Evolutionary conservation across 345 rosid species (phyloP).

Genomic region (Corchorus olitorius): DNA sequence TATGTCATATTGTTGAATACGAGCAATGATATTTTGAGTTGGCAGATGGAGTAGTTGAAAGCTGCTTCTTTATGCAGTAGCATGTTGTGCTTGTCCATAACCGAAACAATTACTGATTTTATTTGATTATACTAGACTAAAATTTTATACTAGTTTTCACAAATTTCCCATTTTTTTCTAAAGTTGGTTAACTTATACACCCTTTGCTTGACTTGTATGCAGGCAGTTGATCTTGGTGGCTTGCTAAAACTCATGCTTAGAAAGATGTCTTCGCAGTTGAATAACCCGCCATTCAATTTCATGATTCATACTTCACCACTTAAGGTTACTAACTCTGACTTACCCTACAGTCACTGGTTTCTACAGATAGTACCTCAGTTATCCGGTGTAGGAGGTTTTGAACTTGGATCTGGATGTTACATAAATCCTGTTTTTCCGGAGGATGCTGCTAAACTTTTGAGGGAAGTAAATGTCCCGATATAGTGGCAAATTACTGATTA

Average conservation of each 20-base stretch:
- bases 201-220: conserved; percentile 22
- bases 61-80: neutral
- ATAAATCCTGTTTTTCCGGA: conserved; percentile 88
- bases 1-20: conserved; percentile 3
- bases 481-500: neutral
- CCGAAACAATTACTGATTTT: neutral
- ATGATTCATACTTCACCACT: conserved; percentile 90
- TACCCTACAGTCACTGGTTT: conserved; percentile 72
- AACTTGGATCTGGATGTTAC: conserved; percentile 77
- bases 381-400: conserved; percentile 76
- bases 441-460: conserved; percentile 76
- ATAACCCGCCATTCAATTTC: conserved; percentile 76
- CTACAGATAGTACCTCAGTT: conserved; percentile 75
- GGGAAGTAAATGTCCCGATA: conserved; percentile 50
- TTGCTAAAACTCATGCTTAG: conserved; percentile 67
- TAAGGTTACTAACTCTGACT: conserved; percentile 37
- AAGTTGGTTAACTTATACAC: neutral
- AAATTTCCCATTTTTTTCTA: neutral
- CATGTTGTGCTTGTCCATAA: neutral
- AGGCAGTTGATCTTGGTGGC: conserved; percentile 82
- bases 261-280: conserved; percentile 60
- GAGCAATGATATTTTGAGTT: neutral
- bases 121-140: neutral
- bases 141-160: neutral
- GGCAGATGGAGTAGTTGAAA: conserved; percentile 1